These are phyloP conservation scores for Agmasoma carcini DNA, from an alignment of 371 early-diverging fungal species.

Conservation along the genomic window DNA sequence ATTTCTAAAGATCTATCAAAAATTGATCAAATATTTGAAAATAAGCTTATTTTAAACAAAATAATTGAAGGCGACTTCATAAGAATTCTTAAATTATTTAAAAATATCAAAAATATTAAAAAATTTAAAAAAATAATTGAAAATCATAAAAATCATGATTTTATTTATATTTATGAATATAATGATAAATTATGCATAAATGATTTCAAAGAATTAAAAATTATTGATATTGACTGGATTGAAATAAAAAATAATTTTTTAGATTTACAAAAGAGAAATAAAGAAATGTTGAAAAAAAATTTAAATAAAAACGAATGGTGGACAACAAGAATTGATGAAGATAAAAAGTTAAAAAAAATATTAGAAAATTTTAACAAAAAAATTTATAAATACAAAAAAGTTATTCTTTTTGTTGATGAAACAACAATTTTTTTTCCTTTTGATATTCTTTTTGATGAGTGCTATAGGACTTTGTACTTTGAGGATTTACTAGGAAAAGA, in stretches of 20 bases:
- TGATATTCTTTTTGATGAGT: too few relatives aligned
- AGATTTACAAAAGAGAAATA: background rate
- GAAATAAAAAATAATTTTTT: background rate
- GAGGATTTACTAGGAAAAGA: too few relatives aligned
- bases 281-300: background rate
- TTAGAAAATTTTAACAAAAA: background rate
- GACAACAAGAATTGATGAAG: background rate
- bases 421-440: background rate
- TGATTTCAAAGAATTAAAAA: background rate
- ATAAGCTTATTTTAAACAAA: background rate
- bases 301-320: background rate
- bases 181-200: conserved; percentile 3
- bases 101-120: background rate
- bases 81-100: conserved; percentile 3
- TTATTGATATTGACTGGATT: background rate
- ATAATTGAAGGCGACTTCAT: background rate
- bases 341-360: background rate
- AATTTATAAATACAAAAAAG: background rate
- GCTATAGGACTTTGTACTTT: too few relatives aligned
- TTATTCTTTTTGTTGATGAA: background rate
- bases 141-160: background rate
- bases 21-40: background rate
- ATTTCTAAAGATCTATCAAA: background rate
- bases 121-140: background rate
- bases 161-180: conserved; percentile 5